phyloP scores from a whole-genome alignment of 768 basidiomycete genomes.

The Dictyophora rubrovolvata region DNA sequence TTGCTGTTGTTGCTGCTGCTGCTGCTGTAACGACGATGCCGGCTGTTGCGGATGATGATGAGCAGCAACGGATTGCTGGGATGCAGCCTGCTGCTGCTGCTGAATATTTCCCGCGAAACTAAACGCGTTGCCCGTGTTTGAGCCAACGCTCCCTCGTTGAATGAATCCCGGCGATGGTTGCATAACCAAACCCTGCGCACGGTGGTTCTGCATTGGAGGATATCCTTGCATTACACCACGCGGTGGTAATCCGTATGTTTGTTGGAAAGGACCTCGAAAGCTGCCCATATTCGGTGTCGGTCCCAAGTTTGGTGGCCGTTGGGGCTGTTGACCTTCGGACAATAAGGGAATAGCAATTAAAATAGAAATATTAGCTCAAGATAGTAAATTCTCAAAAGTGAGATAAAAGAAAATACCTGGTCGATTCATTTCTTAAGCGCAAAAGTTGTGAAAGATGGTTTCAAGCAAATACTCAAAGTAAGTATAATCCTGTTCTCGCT shows the following conservation, averaged over 20 bases:
- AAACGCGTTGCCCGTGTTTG: conserved; percentile 8
- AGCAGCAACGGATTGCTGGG: conserved; percentile 47
- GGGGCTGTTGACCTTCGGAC: conserved; percentile 62
- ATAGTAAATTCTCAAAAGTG: not conserved
- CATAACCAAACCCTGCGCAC: conserved; percentile 47
- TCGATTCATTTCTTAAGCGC: not conserved
- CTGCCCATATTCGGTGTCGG: conserved; percentile 46
- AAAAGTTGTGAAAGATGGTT: not conserved
- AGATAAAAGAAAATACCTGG: not conserved
- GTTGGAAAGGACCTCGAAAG: conserved; percentile 47
- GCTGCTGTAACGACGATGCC: conserved; percentile 16
- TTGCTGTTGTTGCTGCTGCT: conserved; percentile 18
- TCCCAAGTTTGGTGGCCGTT: conserved; percentile 66
- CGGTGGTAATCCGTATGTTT: conserved; percentile 50
- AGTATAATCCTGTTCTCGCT: not conserved
- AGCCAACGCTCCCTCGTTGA: conserved; percentile 10
- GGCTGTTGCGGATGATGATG: conserved; percentile 35
- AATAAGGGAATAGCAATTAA: not conserved
- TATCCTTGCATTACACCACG: conserved; percentile 46
- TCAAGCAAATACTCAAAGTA: not conserved
- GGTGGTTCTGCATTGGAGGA: conserved; percentile 51
- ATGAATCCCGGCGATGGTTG: conserved; percentile 56
- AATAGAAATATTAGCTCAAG: no score
- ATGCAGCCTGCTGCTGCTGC: conserved; percentile 34
- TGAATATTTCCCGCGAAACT: conserved; percentile 19